Conservation (phyloP, 2,329 filamentous ascomycete genomes). For the Microdochium paspali region DNA sequence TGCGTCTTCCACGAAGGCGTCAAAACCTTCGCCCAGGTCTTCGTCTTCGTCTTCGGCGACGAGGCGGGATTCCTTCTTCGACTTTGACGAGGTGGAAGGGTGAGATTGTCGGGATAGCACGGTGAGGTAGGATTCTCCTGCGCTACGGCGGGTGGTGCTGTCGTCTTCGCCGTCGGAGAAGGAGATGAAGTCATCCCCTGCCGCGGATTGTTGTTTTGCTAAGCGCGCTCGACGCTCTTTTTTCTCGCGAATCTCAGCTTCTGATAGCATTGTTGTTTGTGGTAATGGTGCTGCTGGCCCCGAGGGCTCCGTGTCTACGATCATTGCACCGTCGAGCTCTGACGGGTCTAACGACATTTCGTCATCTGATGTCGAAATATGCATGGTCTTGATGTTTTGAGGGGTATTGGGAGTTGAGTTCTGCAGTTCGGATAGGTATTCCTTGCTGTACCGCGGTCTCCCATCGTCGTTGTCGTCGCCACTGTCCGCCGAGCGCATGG, state of each 20-base stretch:
- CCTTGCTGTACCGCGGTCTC: constrained; percentile 73
- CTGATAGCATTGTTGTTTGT: constrained; percentile 57
- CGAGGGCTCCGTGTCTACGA: constrained; percentile 45
- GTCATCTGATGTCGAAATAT: constrained; percentile 18
- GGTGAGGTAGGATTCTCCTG: constrained; percentile 18
- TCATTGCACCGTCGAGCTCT: constrained; percentile 53
- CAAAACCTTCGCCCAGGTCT: constrained; percentile 86
- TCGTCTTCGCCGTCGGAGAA: constrained; percentile 43
- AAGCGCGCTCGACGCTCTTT: constrained; percentile 80
- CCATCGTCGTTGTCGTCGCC: constrained; percentile 54
- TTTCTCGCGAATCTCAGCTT: constrained; percentile 80
- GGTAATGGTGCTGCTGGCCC: constrained; percentile 12
- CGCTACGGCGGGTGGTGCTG: constrained; percentile 17
- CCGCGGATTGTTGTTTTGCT: constrained; percentile 37
- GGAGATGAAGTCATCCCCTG: constrained; percentile 51
- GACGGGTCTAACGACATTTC: constrained; percentile 48
- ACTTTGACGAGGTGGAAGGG: constrained; percentile 41
- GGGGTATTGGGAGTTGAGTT: constrained; percentile 80
- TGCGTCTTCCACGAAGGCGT: constrained; percentile 85
- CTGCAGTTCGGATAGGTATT: constrained; percentile 78
- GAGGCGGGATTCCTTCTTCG: constrained; percentile 64
- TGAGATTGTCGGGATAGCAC: constrained; percentile 25
- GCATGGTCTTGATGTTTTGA: constrained; percentile 27
- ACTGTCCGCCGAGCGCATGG: constrained; percentile 40
- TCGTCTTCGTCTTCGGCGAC: constrained; percentile 87